Evolutionary conservation across 306 rosid species (phyloP).

Genomic region (Calophaca sinica): DNA sequence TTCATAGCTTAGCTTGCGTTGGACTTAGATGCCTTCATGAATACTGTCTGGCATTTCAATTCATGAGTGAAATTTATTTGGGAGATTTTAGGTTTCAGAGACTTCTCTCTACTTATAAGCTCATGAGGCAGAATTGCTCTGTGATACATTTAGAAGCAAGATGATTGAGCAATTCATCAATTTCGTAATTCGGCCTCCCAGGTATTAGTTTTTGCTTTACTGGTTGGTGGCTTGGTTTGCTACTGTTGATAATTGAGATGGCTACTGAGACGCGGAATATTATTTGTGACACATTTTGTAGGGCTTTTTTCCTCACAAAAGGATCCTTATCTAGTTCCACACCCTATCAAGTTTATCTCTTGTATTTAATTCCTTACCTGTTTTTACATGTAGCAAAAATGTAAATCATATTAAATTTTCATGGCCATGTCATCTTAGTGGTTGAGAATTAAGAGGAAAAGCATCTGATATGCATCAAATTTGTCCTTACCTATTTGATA

Average conservation of each 20-base stretch:
- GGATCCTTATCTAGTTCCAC: constrained; percentile 35
- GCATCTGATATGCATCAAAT: constrained; percentile 33
- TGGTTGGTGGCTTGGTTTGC: constrained; percentile 42
- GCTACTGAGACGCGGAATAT: constrained; percentile 9
- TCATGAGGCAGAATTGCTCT: constrained; percentile 63
- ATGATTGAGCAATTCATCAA: constrained; percentile 98
- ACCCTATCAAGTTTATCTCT: constrained; percentile 22
- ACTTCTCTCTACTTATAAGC: constrained; percentile 38
- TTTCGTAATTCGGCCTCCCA: constrained; percentile 98
- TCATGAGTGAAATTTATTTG: constrained; percentile 14
- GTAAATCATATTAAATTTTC: neutral
- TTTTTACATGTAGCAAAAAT: neutral
- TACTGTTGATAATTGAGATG: constrained; percentile 15
- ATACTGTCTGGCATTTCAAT: constrained; percentile 7
- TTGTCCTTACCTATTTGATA: constrained; percentile 26
- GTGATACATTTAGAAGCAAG: constrained; percentile 52
- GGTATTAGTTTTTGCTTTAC: constrained; percentile 57
- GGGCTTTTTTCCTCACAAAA: constrained; percentile 38
- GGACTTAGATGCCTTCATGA: constrained; percentile 5
- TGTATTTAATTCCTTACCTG: constrained; percentile 9
- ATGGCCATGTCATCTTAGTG: constrained; percentile 39
- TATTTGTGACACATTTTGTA: constrained; percentile 20
- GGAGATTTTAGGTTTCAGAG: constrained; percentile 42
- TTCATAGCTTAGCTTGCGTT: constrained; percentile 18
- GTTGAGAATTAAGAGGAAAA: constrained; percentile 42